Base-by-base conservation (phyloP, 1,139 yeast species). In the Kodamaea anthophila region DNA sequence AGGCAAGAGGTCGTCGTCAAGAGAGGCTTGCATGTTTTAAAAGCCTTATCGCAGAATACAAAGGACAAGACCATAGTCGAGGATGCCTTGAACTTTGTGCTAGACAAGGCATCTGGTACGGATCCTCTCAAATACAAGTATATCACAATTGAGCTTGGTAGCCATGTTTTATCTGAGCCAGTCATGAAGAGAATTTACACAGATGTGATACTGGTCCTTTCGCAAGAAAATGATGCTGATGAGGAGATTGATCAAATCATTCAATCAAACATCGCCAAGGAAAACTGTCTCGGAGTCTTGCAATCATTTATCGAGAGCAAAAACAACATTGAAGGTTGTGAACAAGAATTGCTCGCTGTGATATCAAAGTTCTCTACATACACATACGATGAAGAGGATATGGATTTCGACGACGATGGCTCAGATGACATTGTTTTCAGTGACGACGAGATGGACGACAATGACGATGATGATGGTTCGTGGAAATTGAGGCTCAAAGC, bases 401-500 rank as follows among this genome's bases (percentile, higher is more conserved):
- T 55, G 24, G 67, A 47, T 9, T 40, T 37, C 18, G 61, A 50
- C n/a, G 58, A 47, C 12, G 56, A 46, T 6, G 57, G 53, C 15
- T 24, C 27, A 4, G 68, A 57, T 9, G 37, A 29, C 9, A 50
- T 56, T 10, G 66, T 57, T 47, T 61, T 46, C 18, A 43, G 48
- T 27, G 74, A 66, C 13, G 65, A 58, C 9, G 60, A 55, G 20
- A 69, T 60, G 15, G 60, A 57, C 18, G 60, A 58, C 13, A 44
- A 44, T 10, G 56, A 45, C 15, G 58, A 53, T 23, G 76, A 74
- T 31, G 87, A 80, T 42, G 74, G 76, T 16, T 73, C 84, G 1
- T 81, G 93, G 85, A 78, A 77, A 41, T 51, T 85, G 20, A 63
- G 94, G 35, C 62, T 74, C 24, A 70, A 68, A 33, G 59, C 86